Percentiles rank a stretch among this genome's conserved stretches.
Conservation (phyloP, 108 stramenopile species). For the Conticribra weissflogii region DNA sequence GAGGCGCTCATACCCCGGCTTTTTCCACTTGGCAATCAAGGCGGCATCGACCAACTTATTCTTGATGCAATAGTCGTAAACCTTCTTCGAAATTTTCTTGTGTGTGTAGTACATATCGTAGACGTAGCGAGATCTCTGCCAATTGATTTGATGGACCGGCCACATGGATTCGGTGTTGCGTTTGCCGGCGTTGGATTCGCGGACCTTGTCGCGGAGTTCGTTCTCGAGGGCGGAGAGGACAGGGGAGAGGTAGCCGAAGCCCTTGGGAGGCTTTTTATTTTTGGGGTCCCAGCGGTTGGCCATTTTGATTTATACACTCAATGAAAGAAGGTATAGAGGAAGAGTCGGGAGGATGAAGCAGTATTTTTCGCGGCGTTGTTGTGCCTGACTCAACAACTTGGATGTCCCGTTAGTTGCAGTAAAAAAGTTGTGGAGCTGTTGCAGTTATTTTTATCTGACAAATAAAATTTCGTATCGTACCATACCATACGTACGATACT, state of each 20-base stretch:
- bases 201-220: conserved; percentile 97
- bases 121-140: conserved; percentile 98
- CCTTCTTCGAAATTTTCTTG: conserved; percentile 81
- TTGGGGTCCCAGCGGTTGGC: conserved; percentile 56
- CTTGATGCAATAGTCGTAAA: conserved; percentile 97
- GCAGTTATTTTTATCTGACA: too few species aligned
- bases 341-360: neutral
- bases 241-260: conserved; percentile 94
- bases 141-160: conserved; percentile 99
- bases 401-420: too few species aligned
- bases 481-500: neutral
- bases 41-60: conserved; percentile 97
- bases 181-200: conserved; percentile 96
- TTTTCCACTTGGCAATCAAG: conserved; percentile 99
- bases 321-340: neutral
- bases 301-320: conserved; percentile 27
- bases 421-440: too few species aligned
- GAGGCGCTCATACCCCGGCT: conserved; percentile 98
- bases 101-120: conserved; percentile 99
- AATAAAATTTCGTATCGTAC: neutral
- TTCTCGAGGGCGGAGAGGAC: conserved; percentile 96
- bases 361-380: neutral
- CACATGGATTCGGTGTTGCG: conserved; percentile 98
- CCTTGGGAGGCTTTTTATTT: conserved; percentile 78
- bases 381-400: too few species aligned